A percentile compares a stretch with the other conserved stretches of the same genome.
Conservation (phyloP, 805 yeast species). For the Dipodascus geniculatus region DNA sequence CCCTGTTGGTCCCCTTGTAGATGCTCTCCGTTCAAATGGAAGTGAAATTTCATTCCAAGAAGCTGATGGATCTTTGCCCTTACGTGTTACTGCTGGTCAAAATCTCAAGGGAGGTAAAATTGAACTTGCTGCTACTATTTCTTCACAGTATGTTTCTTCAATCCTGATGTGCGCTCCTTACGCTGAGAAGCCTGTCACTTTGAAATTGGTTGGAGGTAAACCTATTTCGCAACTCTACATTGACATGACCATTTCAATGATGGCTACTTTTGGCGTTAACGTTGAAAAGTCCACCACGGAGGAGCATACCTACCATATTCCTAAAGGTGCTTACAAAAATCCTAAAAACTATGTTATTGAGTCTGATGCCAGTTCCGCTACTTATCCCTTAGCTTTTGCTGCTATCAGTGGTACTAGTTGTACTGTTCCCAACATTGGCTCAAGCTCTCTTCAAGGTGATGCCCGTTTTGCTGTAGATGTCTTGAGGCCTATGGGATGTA, state of each 20-base stretch:
- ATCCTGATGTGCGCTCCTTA: slow-evolving; percentile 96
- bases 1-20: slow-evolving; percentile 93
- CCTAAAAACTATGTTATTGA: slow-evolving; percentile 84
- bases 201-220: slow-evolving; percentile 86
- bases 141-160: slow-evolving; percentile 95
- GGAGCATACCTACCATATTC: slow-evolving; percentile 80
- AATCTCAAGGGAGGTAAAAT: slow-evolving; percentile 83
- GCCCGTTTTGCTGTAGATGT: slow-evolving; percentile 94
- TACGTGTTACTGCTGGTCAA: slow-evolving; percentile 54
- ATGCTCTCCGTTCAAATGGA: slow-evolving; percentile 77
- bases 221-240: slow-evolving; percentile 94
- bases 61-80: slow-evolving; percentile 72
- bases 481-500: slow-evolving; percentile 89
- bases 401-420: slow-evolving; percentile 91
- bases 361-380: slow-evolving; percentile 95
- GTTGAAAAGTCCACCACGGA: slow-evolving; percentile 63
- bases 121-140: slow-evolving; percentile 89
- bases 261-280: slow-evolving; percentile 75
- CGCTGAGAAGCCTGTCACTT: slow-evolving; percentile 77
- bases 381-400: slow-evolving; percentile 95
- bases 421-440: slow-evolving; percentile 90
- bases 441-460: slow-evolving; percentile 88
- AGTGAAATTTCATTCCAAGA: slow-evolving; percentile 61
- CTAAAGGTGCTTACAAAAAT: slow-evolving; percentile 66
- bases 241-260: slow-evolving; percentile 95